Evolutionary conservation across 108 stramenopile species (phyloP), one percentile per base, ranked within the genome.

Genomic region (Skeletonema menzelii): DNA sequence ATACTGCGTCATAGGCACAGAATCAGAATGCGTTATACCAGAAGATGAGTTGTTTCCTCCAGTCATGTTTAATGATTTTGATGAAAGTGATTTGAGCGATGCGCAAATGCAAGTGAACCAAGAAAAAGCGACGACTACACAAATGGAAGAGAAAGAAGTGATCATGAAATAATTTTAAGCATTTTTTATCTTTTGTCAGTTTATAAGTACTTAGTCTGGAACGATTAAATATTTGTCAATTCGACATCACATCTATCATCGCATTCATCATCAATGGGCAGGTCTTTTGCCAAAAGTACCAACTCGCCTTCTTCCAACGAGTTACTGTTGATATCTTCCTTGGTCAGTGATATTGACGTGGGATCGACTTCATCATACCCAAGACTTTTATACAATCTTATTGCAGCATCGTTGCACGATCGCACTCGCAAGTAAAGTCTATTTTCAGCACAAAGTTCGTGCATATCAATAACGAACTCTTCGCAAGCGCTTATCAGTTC

Each of bases 371-470:
- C 79, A 40, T 14, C 22, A 34, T 92, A 92, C 10, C 87, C 88
- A 24, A 89, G 47, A 8, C 72, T 82, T 28, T 55, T 26, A 47
- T 92, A 92, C 61, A 92, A 74, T 2, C 37, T 19, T 12, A 84
- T 73, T 26, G 91, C 91, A n/a, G 84, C 86, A 30, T 14, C 15
- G 63, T 89, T 89, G 31, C 67, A 46, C 24, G 76, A 72, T 40
- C 82, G 76, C 2, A 92, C 91, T 53, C 81, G 75, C 44, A 92
- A 64, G 66, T 81, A 86, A 5, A 89, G 40, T 55, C 74, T 49
- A 46, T 59, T 69, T 19, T 73, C 64, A 17, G 56, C 55, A 26
- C 64, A 73, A 32, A 55, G 44, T 20, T 73, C 64, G 22, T 75
- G 71, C 71, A 27, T 67, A 7, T 73, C 72, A 58, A 27, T 13